Evolutionary conservation across 352 stramenopile genomes (phyloP), one percentile per base, ranked within the genome.

Genomic region (Albugo laibachii): DNA sequence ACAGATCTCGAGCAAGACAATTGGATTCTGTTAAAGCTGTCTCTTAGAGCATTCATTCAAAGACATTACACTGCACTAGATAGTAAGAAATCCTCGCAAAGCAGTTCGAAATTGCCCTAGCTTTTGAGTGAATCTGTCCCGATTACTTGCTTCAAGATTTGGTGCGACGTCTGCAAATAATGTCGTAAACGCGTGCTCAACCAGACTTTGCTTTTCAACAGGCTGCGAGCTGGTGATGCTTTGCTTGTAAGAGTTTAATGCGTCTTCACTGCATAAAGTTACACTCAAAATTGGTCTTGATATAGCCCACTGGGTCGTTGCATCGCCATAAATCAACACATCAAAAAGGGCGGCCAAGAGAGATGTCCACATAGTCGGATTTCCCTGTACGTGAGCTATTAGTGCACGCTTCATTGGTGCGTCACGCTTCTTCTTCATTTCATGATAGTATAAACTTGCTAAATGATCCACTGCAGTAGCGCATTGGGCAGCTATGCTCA

Each of bases 61-160:
- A 31, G 24, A 31, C 8, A 31, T 8, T 48, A 39, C 10, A 35
- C 3, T 41, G 52, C 51, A 67, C 56, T 86, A 67, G 52, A 85
- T 69, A 19, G 92, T 98, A 31, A 98, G 69, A 61, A 98, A 98
- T 41, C 81, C 61, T 47, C 92, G 76, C 45, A 96, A 73, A 18
- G 89, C 83, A 47, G 97, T 91, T 41, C 94, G 87, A 66, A 98
- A 99, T 45, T 94, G 81, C 14, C 92, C 95, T 15, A 99, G 68
- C 49, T 92, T 95, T 62, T 98, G 93, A 20, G 93, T 98, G 55
- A 99, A 98, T 55, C 95, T 87, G 77, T 99, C 95, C 42, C 95
- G 80, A 62, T 99, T 99, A 13, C 91, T 70, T 51, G 84, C 89
- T 61, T 98, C 94, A 27, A 99, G 63, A 55, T 95, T 98, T 34